Base-by-base conservation (phyloP, 2,329 filamentous ascomycete species). In the Xylariaceae sp. region DNA sequence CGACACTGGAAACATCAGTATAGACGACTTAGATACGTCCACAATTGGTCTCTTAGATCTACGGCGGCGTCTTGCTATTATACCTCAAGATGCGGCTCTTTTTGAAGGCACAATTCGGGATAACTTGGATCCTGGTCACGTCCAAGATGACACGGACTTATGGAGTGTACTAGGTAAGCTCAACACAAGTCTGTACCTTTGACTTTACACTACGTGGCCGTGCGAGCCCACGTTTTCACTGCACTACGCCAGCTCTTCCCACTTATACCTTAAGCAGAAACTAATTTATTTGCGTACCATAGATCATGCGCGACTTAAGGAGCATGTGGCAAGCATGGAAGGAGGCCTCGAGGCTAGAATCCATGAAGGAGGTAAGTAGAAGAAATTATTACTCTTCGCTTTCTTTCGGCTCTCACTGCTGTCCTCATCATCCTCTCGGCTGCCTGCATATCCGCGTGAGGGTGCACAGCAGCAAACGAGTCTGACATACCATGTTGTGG, bases 111-210 rank as follows among this genome's bases (percentile, higher is more conserved):
- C 89, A 7, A 84, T 99, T 59, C 85, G 94, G 62, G 94, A 99
- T 73, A 99, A 99, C 69, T 82, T 97, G 32, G 94, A 99, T 70
- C 95, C 95, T 20, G 91, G 89, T 23, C 90, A 96, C 70, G 91
- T 95, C 49, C 92, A 96, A 68, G 93, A 97, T 73, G 95, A 99
- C 73, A 96, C 92, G 4, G 94, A 97, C 70, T 80, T 99, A 27
- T 99, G 94, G 94, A 96, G 89, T 70, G 92, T 95, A 56, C 80
- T 97, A 58, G 90, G 90, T 93, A 81, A 74, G 88, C 81, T 63
- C 62, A 53, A 62, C 63, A 57, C 55, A 35, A 53, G 56, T 64
- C 61, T 56, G 20, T 43, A 35, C 27, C 2, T 23, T 6, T 59
- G 53, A 45, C 50, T 50, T 60, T 44, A 40, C 48, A 40, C 59